Evolutionary conservation across 192 early-diverging fungal genomes (phyloP).

Genomic region (Coemansia guatemalensis): DNA sequence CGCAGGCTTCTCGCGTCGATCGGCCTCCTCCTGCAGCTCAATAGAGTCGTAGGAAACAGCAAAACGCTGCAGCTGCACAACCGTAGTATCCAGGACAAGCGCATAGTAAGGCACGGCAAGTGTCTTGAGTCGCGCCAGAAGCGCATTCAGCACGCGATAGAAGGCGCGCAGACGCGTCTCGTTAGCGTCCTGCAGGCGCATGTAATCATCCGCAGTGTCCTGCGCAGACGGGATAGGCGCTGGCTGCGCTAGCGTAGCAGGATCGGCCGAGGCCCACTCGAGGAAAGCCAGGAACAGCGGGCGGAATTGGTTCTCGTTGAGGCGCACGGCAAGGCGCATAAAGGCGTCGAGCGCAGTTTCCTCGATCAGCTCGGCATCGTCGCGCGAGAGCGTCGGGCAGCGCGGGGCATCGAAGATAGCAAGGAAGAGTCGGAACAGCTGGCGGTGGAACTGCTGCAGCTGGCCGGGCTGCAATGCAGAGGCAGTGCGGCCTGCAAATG

Average conservation of each 20-base stretch:
- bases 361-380: conserved; percentile 61
- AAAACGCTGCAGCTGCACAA: conserved; percentile 59
- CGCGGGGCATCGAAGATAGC: conserved; percentile 60
- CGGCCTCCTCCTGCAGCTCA: conserved; percentile 47
- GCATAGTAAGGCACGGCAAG: conserved; percentile 80
- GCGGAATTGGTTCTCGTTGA: conserved; percentile 94
- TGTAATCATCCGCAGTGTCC: conserved; percentile 52
- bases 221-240: conserved; percentile 16
- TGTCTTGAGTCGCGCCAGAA: conserved; percentile 53
- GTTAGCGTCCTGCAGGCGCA: conserved; percentile 24
- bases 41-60: conserved; percentile 23
- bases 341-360: conserved; percentile 70
- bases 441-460: conserved; percentile 71
- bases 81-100: conserved; percentile 70
- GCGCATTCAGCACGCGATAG: conserved; percentile 38
- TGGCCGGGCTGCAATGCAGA: conserved; percentile 61
- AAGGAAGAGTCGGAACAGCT: conserved; percentile 88
- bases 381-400: conserved; percentile 28
- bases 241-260: conserved; percentile 1
- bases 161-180: conserved; percentile 42
- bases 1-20: conserved; percentile 34
- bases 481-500: conserved; percentile 67
- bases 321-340: conserved; percentile 79
- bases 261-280: conserved; percentile 40
- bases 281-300: conserved; percentile 87